phyloP scores from a whole-genome alignment of 441 rosid genomes.

The Populus hybrid region DNA sequence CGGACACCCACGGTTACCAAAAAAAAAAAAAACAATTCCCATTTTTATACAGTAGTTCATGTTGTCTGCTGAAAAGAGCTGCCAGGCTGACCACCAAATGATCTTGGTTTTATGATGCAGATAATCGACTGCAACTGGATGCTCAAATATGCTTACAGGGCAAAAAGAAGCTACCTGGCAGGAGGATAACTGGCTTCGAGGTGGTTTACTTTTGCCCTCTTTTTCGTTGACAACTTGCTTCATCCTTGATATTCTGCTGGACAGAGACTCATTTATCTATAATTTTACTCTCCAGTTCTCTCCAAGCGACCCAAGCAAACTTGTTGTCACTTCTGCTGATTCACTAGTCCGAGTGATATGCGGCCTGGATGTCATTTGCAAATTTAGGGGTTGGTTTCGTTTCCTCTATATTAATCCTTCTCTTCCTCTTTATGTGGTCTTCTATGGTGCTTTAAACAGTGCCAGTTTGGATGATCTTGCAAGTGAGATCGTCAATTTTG shows the following conservation, averaged over 20 bases:
- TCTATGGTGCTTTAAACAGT: background rate
- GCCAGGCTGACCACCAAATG: background rate
- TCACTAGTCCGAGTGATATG: slow-evolving; percentile 74
- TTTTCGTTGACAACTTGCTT: slow-evolving; percentile 8
- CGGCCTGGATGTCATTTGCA: slow-evolving; percentile 64
- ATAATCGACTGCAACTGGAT: slow-evolving; percentile 68
- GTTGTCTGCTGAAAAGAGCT: background rate
- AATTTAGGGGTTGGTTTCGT: slow-evolving; percentile 62
- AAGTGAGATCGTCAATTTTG: background rate
- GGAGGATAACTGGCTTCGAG: slow-evolving; percentile 84
- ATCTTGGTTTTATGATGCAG: slow-evolving; percentile 36
- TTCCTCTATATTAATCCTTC: slow-evolving; percentile 15
- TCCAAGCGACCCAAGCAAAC: slow-evolving; percentile 68
- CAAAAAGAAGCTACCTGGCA: slow-evolving; percentile 74
- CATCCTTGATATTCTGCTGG: background rate
- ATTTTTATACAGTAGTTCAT: background rate
- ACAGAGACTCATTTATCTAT: slow-evolving; percentile 12
- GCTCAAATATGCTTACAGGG: slow-evolving; percentile 57
- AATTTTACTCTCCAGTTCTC: slow-evolving; percentile 49
- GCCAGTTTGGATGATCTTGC: background rate
- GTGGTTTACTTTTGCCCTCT: slow-evolving; percentile 30
- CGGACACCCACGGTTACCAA: too few species aligned
- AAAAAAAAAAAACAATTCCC: background rate
- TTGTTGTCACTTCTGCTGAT: slow-evolving; percentile 88
- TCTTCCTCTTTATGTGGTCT: background rate